phyloP scores from a whole-genome alignment of 2,329 filamentous ascomycete genomes.

The Colletotrichum plurivorum region DNA sequence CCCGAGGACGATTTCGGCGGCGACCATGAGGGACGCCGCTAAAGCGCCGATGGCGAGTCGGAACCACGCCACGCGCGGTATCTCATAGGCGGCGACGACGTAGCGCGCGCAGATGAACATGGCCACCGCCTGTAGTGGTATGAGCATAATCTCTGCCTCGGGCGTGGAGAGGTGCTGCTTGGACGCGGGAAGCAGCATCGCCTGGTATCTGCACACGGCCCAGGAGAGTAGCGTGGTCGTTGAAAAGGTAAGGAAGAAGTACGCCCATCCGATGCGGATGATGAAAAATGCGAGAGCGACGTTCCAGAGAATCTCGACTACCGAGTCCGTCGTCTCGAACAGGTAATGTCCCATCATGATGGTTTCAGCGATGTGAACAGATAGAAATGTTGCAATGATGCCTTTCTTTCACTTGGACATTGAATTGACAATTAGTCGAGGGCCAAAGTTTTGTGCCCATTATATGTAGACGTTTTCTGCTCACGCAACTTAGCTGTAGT shows the following conservation, averaged over 20 bases:
- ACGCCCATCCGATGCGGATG: conserved; percentile 49
- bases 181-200: background rate
- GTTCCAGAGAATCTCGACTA: conserved; percentile 56
- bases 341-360: conserved; percentile 35
- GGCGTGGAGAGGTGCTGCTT: conserved; percentile 12
- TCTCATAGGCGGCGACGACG: conserved; percentile 25
- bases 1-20: conserved; percentile 6
- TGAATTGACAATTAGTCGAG: background rate
- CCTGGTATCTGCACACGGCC: conserved; percentile 13
- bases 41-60: conserved; percentile 33
- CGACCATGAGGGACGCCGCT: conserved; percentile 16
- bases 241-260: conserved; percentile 48
- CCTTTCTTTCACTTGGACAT: background rate
- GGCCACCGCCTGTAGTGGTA: conserved; percentile 14
- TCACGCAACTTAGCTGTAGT: conserved; percentile 13
- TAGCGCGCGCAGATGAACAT: conserved; percentile 23
- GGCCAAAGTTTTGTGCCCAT: background rate
- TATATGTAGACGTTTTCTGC: conserved; percentile 13
- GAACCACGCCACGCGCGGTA: conserved; percentile 35
- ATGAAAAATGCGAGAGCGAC: conserved; percentile 53
- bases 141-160: background rate
- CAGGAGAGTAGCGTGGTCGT: conserved; percentile 42
- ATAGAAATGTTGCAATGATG: background rate
- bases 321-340: conserved; percentile 51
- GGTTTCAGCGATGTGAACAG: background rate